These are phyloP conservation scores for Ustilago xerochloae DNA, from an alignment of 1,284 basidiomycete species.

Conservation along the genomic window DNA sequence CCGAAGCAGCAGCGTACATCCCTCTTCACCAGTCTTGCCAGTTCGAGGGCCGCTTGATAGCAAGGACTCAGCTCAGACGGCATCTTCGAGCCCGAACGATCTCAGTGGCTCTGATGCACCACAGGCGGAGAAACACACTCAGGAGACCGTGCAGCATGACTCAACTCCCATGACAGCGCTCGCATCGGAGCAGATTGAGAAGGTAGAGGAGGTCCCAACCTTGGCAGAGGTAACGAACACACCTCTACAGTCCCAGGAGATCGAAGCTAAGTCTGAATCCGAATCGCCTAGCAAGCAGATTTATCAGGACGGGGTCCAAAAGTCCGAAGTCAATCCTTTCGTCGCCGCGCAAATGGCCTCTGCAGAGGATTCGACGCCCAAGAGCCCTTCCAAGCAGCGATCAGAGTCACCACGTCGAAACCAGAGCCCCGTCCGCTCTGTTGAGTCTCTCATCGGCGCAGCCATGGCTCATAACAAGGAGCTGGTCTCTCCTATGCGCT, in stretches of 20 bases:
- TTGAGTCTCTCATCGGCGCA: slow-evolving; percentile 41
- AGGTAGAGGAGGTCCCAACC: too few species aligned
- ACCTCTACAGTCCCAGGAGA: too few species aligned
- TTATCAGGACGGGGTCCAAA: neutral
- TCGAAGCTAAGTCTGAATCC: neutral
- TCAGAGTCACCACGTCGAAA: slow-evolving; percentile 8
- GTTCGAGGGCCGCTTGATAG: too few species aligned
- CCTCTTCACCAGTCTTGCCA: slow-evolving; percentile 9
- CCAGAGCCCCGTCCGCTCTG: slow-evolving; percentile 32
- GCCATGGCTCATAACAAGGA: slow-evolving; percentile 30
- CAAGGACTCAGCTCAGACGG: neutral
- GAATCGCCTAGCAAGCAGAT: neutral
- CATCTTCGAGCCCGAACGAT: neutral
- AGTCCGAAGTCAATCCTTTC: slow-evolving; percentile 6
- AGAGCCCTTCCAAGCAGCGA: slow-evolving; percentile 24
- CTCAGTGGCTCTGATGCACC: neutral
- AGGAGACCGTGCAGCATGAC: neutral
- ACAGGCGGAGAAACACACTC: neutral
- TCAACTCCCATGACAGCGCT: neutral
- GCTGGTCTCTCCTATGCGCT: slow-evolving; percentile 25
- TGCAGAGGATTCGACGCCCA: neutral
- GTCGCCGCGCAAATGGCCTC: slow-evolving; percentile 6
- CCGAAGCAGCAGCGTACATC: neutral
- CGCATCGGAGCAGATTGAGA: too few species aligned
- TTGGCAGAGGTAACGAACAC: too few species aligned